Percentiles rank a stretch among this genome's conserved stretches.
phyloP scores from a whole-genome alignment of 2,329 filamentous ascomycete species.

The Cordyceps cateniannulata region DNA sequence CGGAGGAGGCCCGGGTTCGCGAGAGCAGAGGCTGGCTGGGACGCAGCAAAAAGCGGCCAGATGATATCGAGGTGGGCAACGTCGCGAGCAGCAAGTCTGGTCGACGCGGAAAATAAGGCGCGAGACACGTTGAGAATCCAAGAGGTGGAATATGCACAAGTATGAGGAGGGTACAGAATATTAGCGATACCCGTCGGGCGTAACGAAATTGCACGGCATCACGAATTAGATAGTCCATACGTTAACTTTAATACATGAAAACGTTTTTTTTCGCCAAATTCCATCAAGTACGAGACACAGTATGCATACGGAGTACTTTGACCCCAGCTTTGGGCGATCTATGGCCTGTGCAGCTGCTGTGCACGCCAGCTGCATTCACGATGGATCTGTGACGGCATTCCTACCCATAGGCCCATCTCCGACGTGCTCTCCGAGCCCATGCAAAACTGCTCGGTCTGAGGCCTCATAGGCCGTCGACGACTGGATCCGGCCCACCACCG shows the following conservation, averaged over 20 bases:
- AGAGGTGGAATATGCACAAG: neutral
- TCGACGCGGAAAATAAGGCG: slow-evolving; percentile 13
- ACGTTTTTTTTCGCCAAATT: neutral
- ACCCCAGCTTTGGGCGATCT: neutral
- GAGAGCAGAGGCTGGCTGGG: slow-evolving; percentile 22
- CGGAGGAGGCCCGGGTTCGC: slow-evolving; percentile 20
- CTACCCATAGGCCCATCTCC: slow-evolving; percentile 10
- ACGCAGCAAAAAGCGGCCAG: slow-evolving; percentile 22
- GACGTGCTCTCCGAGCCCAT: slow-evolving; percentile 19
- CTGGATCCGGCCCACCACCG: slow-evolving; percentile 18
- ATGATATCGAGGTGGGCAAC: slow-evolving; percentile 26
- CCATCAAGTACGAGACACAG: neutral
- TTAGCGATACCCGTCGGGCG: neutral
- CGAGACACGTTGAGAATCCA: neutral
- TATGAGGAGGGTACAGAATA: neutral
- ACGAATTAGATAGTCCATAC: slow-evolving; percentile 1
- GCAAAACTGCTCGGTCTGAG: slow-evolving; percentile 11
- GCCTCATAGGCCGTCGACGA: slow-evolving; percentile 9
- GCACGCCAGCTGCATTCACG: neutral
- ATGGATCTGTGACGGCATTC: slow-evolving; percentile 3
- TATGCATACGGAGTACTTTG: neutral
- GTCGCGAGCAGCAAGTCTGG: neutral
- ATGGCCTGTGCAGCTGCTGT: neutral
- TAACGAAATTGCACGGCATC: slow-evolving; percentile 5
- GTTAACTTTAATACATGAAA: neutral